Conservation (phyloP, 2,329 filamentous ascomycete genomes). For the Aspergillus transmontanensis region DNA sequence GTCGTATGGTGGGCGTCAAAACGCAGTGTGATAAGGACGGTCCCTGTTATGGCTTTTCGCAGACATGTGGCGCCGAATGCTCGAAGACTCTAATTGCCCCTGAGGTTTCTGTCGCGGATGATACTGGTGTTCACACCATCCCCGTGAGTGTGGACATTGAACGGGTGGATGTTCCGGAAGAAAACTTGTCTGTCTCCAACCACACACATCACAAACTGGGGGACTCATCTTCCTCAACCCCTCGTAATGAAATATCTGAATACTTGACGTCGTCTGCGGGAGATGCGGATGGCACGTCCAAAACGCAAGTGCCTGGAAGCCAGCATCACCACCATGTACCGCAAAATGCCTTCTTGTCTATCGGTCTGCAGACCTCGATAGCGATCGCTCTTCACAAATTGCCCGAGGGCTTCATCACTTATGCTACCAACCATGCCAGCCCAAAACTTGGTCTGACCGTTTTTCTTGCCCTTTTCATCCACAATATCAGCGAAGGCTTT, state of each 20-base stretch:
- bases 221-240: conserved; percentile 18
- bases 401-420: conserved; percentile 84
- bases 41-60: conserved; percentile 63
- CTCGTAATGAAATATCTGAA: conserved; percentile 12
- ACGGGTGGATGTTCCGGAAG: conserved; percentile 8
- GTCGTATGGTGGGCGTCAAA: conserved; percentile 54
- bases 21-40: conserved; percentile 59
- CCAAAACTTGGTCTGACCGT: conserved; percentile 85
- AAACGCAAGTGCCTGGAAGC: conserved; percentile 12
- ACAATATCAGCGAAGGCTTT: conserved; percentile 98
- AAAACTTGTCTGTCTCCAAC: conserved; percentile 8
- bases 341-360: conserved; percentile 87
- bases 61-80: conserved; percentile 64
- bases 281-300: conserved; percentile 6
- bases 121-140: conserved; percentile 20
- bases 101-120: conserved; percentile 15
- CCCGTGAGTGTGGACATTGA: conserved; percentile 21
- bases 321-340: conserved; percentile 92
- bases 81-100: conserved; percentile 49
- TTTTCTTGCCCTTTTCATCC: conserved; percentile 93
- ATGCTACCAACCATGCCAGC: conserved; percentile 95
- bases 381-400: conserved; percentile 97
- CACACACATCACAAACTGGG: not conserved
- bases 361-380: conserved; percentile 93
- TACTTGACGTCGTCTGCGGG: conserved; percentile 4